Evolutionary conservation across 139 green algal species (phyloP), one percentile per base, ranked within the genome.

Genomic region (Asterochloris sp.): DNA sequence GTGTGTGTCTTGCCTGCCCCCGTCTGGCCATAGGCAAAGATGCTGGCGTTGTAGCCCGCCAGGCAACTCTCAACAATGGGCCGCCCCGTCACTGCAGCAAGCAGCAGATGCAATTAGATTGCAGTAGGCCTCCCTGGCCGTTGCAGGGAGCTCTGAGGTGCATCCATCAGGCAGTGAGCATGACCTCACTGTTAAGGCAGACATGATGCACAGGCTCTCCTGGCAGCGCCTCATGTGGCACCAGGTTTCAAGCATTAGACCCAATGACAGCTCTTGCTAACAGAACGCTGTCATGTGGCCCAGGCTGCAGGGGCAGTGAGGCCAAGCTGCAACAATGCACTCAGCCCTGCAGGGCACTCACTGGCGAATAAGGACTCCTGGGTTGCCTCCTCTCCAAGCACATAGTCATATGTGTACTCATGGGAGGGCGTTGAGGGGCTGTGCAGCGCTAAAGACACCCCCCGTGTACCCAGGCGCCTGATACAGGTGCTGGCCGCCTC

Each of bases 1-100:
- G 82, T 85, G 78, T 66, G 38, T 9, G 89, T 95, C 79, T 95
- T 94, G 81, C 91, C 91, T 21, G 85, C 84, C 23, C 92, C 90
- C 6, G 91, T 95, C 84, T 94, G 90, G 0, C 62, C 69, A 79
- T 75, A 77, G 21, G 69, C 62, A 69, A 77, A 83, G 26, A 77
- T 83, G 26, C 83, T 87, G 17, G 69, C 81, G 74, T 91, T 90
- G 83, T 88, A 92, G 9, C 89, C 87, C 0, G 75, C 67, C n/a
- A 92, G 54, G 82, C 83, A 88, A 83, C 89, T 90, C 60, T 92
- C 83, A 61, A 92, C 87, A 24, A 92, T 88, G 0, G 85, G 85
- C 16, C 80, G 79, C 23, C 89, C 89, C 19, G 85, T 87, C 47
- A 88, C 86, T 88, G 86, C 81, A 87, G 24, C 0, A 13, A 71